A percentile compares a stretch with the other conserved stretches of the same genome.
Evolutionary conservation across 371 early-diverging fungal genomes (phyloP).

Genomic region (Mycotypha africana): DNA sequence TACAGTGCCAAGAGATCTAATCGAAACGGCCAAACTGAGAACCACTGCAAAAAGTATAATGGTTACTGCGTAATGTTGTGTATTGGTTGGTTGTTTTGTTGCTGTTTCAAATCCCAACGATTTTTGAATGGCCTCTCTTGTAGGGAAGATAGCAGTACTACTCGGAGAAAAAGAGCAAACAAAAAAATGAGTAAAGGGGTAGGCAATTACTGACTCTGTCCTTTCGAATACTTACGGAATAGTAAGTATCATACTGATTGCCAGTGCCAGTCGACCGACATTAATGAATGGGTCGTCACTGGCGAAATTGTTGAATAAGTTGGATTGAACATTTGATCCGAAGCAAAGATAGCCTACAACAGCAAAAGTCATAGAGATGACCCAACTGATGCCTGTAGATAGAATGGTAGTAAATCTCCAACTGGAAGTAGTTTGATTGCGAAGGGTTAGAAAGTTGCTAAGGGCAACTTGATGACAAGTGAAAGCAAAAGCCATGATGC

Average conservation of each 20-base stretch:
- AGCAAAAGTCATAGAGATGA: constrained; percentile 51
- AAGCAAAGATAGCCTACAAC: constrained; percentile 51
- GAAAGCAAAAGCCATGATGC: constrained; percentile 63
- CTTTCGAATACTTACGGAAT: no score
- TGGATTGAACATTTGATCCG: constrained; percentile 46
- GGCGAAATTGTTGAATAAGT: constrained; percentile 54
- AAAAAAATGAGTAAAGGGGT: neutral
- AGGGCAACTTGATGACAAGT: constrained; percentile 57
- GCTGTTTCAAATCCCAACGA: constrained; percentile 46
- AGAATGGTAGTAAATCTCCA: constrained; percentile 45
- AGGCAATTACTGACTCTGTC: no score
- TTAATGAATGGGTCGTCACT: constrained; percentile 47
- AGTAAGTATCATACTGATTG: constrained; percentile 51
- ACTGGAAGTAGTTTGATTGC: constrained; percentile 33
- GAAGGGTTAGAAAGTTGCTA: constrained; percentile 44
- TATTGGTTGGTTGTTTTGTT: constrained; percentile 29
- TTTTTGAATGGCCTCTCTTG: constrained; percentile 49
- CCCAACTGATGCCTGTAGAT: constrained; percentile 43
- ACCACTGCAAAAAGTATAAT: constrained; percentile 29
- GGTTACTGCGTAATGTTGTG: constrained; percentile 40
- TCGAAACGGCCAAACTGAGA: constrained; percentile 30
- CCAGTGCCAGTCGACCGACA: constrained; percentile 48
- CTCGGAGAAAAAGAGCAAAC: neutral
- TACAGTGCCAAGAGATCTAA: constrained; percentile 44
- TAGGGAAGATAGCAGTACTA: constrained; percentile 46